These are phyloP conservation scores for Cercospora brassicicola DNA, from an alignment of 2,329 filamentous ascomycete genomes.

Conservation along the genomic window DNA sequence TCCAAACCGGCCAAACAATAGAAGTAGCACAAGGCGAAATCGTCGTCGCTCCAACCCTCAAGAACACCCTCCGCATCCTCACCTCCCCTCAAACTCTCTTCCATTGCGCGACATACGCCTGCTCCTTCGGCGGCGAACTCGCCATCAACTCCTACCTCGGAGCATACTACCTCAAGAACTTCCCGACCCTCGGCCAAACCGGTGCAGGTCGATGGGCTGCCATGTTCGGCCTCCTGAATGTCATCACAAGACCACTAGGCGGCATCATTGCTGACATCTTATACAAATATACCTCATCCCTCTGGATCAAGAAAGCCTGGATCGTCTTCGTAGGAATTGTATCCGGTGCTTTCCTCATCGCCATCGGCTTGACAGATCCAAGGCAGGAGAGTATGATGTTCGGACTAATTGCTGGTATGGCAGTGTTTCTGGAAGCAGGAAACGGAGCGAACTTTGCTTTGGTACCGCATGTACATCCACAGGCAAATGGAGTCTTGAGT, in stretches of 20 bases:
- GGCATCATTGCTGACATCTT: constrained; percentile 60
- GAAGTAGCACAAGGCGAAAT: constrained; percentile 61
- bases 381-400: constrained; percentile 65
- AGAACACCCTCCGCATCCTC: constrained; percentile 61
- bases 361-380: constrained; percentile 63
- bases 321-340: constrained; percentile 58
- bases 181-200: constrained; percentile 40
- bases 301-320: constrained; percentile 66
- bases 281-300: constrained; percentile 51
- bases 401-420: constrained; percentile 72
- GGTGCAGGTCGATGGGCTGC: constrained; percentile 62
- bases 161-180: constrained; percentile 58
- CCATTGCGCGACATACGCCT: constrained; percentile 57
- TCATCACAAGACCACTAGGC: constrained; percentile 65
- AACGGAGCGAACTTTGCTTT: constrained; percentile 86
- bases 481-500: constrained; percentile 75
- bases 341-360: constrained; percentile 60
- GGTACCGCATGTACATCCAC: constrained; percentile 80
- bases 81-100: constrained; percentile 60
- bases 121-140: constrained; percentile 61
- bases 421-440: constrained; percentile 77
- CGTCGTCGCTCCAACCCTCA: constrained; percentile 59
- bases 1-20: constrained; percentile 52
- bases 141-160: constrained; percentile 62
- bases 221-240: constrained; percentile 73